phyloP scores from a whole-genome alignment of 208 protist species.

The Balamuthia mandrillaris region DNA sequence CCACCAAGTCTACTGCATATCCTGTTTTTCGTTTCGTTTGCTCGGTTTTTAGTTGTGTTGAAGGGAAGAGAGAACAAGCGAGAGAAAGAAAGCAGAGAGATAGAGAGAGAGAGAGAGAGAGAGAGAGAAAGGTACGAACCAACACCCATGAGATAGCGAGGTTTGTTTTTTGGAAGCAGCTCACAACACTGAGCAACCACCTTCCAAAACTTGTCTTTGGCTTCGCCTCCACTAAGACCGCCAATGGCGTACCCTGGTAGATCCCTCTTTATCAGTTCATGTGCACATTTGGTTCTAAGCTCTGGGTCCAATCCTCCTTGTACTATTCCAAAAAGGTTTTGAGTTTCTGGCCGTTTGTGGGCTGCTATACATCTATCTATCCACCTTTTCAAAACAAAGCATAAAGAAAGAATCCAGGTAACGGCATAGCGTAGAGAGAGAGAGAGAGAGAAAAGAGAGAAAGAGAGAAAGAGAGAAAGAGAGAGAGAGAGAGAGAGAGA shows the following conservation, averaged over 20 bases:
- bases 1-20: conserved; percentile 97
- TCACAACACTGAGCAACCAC: conserved; percentile 87
- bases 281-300: conserved; percentile 84
- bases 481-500: too few relatives aligned
- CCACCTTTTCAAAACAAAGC: too few relatives aligned
- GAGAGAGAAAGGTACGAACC: too few relatives aligned
- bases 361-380: conserved; percentile 92
- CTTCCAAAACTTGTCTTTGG: conserved; percentile 84
- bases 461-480: too few relatives aligned
- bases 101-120: too few relatives aligned
- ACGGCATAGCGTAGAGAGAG: conserved; percentile 87
- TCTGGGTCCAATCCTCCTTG: conserved; percentile 91
- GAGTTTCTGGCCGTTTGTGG: conserved; percentile 83
- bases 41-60: too few relatives aligned
- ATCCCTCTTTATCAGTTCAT: conserved; percentile 85
- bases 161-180: conserved; percentile 75
- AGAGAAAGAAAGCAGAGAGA: too few relatives aligned
- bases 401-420: too few relatives aligned
- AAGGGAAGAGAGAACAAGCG: too few relatives aligned
- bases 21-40: too few relatives aligned
- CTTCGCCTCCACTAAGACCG: conserved; percentile 95
- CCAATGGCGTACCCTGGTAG: conserved; percentile 97
- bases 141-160: conserved; percentile 98
- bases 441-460: too few relatives aligned
- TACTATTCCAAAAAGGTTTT: conserved; percentile 98